Conservation (phyloP, 2,329 filamentous ascomycete species). For the Davidsoniella eucalypti region DNA sequence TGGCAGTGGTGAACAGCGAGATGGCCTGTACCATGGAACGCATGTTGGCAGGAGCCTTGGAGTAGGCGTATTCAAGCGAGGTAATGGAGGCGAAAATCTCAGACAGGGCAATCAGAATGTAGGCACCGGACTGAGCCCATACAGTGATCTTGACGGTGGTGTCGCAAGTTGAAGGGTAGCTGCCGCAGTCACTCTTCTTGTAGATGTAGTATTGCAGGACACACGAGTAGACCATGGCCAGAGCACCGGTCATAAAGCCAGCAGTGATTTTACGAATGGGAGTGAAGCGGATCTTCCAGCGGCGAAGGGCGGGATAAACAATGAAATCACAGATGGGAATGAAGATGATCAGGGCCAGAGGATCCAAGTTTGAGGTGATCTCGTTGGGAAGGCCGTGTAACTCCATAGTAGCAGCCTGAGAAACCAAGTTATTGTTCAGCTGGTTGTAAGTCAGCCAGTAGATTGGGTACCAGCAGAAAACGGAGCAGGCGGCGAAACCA, state of each 20-base stretch:
- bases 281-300: slow-evolving; percentile 46
- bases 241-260: slow-evolving; percentile 47
- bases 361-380: slow-evolving; percentile 57
- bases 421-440: slow-evolving; percentile 41
- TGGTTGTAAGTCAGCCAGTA: slow-evolving; percentile 37
- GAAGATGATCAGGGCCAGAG: slow-evolving; percentile 56
- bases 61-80: slow-evolving; percentile 57
- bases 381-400: slow-evolving; percentile 62
- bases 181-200: slow-evolving; percentile 41
- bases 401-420: slow-evolving; percentile 48
- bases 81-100: slow-evolving; percentile 36
- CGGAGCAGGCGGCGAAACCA: slow-evolving; percentile 49
- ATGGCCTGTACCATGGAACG: slow-evolving; percentile 53
- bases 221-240: slow-evolving; percentile 41
- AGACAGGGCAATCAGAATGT: slow-evolving; percentile 31
- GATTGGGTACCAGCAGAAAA: slow-evolving; percentile 53
- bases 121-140: slow-evolving; percentile 37
- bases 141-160: slow-evolving; percentile 42
- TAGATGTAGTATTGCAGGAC: slow-evolving; percentile 48
- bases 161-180: slow-evolving; percentile 20
- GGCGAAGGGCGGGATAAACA: slow-evolving; percentile 51
- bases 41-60: slow-evolving; percentile 64
- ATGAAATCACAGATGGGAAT: slow-evolving; percentile 53
- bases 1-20: slow-evolving; percentile 51
- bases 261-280: slow-evolving; percentile 61